These are phyloP conservation scores for Mycena filopes DNA, from an alignment of 768 basidiomycete genomes.

Conservation along the genomic window DNA sequence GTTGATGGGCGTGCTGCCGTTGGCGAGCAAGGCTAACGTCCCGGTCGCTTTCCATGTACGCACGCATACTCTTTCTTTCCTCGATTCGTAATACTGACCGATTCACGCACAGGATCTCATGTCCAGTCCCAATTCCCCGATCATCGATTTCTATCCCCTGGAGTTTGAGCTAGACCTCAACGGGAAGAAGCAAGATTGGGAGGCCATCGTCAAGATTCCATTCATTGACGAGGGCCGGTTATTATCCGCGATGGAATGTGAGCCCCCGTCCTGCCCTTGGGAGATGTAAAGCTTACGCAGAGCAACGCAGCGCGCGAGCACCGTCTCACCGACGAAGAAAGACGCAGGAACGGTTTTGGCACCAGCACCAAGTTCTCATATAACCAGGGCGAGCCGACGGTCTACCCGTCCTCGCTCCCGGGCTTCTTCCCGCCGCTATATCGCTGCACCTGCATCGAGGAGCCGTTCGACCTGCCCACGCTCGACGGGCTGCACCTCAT, in stretches of 20 bases:
- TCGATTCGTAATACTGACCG: neutral
- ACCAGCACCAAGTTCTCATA: conserved; percentile 84
- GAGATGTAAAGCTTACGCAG: neutral
- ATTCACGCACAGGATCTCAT: conserved; percentile 77
- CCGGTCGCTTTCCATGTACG: conserved; percentile 85
- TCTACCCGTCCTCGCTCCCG: conserved; percentile 92
- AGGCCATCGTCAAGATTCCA: conserved; percentile 98
- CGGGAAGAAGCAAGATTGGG: conserved; percentile 99
- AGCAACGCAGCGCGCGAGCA: conserved; percentile 73
- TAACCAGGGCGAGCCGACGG: conserved; percentile 67
- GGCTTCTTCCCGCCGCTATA: conserved; percentile 93
- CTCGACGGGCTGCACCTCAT: conserved; percentile 87
- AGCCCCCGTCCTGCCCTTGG: conserved; percentile 39
- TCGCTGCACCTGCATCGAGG: conserved; percentile 82
- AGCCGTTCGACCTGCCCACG: conserved; percentile 89
- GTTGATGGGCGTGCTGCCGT: conserved; percentile 96
- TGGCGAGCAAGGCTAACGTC: conserved; percentile 89
- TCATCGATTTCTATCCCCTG: conserved; percentile 92
- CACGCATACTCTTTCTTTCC: neutral
- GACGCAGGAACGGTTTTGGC: conserved; percentile 78
- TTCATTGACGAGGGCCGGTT: conserved; percentile 90
- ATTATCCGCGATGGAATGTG: conserved; percentile 85
- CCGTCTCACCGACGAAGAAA: conserved; percentile 81
- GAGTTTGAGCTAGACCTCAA: conserved; percentile 95
- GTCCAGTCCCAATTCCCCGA: conserved; percentile 85